phyloP scores from a whole-genome alignment of 1,139 yeast species.

The Sugiyamaella castrensis region DNA sequence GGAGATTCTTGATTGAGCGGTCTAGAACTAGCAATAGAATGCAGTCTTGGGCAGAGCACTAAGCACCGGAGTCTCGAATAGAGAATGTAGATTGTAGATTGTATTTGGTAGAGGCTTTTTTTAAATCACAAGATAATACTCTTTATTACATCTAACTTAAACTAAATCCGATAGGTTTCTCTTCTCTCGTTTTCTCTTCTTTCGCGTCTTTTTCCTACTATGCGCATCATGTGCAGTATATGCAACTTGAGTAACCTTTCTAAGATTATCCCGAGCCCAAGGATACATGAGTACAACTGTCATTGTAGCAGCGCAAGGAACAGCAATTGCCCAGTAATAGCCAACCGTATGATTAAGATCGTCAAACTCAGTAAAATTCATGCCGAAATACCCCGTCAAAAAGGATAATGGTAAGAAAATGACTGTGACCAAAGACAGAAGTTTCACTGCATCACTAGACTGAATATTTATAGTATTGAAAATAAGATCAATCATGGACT shows the following conservation, averaged over 20 bases:
- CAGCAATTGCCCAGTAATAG: slow-evolving; percentile 51
- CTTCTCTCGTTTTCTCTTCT: neutral
- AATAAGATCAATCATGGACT: slow-evolving; percentile 48
- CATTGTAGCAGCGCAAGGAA: slow-evolving; percentile 47
- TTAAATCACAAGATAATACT: too few species aligned
- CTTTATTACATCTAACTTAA: neutral
- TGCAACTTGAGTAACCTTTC: slow-evolving; percentile 15
- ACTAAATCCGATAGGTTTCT: neutral
- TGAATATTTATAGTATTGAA: slow-evolving; percentile 54
- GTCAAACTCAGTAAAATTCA: slow-evolving; percentile 52
- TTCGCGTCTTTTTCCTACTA: slow-evolving; percentile 10
- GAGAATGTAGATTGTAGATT: too few species aligned
- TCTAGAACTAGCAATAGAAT: neutral
- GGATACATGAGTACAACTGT: slow-evolving; percentile 32
- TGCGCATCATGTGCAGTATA: neutral
- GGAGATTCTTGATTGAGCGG: slow-evolving; percentile 44
- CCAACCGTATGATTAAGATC: slow-evolving; percentile 44
- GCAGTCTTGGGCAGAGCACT: neutral
- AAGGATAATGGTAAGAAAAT: slow-evolving; percentile 53
- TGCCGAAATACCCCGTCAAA: slow-evolving; percentile 58
- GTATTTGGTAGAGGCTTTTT: too few species aligned
- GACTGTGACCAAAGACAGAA: slow-evolving; percentile 51
- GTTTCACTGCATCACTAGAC: slow-evolving; percentile 50
- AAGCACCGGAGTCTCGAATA: too few species aligned
- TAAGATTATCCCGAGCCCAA: slow-evolving; percentile 23